Evolutionary conservation across 1,284 basidiomycete genomes (phyloP), one percentile per base, ranked within the genome.

Genomic region (Cystobasidium pallidum): DNA sequence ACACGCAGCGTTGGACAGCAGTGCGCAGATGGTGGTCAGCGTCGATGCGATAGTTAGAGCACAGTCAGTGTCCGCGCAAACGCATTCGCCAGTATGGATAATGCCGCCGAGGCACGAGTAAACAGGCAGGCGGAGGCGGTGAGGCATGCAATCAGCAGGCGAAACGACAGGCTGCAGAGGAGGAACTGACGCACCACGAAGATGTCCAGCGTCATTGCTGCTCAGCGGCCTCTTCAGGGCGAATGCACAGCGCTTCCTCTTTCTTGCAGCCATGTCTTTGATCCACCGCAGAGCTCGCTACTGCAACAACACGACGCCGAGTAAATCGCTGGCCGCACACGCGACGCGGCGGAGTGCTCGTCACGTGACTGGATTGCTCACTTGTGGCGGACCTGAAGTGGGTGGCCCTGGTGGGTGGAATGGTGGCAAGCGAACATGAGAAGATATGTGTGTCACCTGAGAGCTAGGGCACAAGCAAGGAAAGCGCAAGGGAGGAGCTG

Each of bases 61-160:
- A 34, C 6, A n/a, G 19, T 21, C 52, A 28, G 54, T 21, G 32
- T 13, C 21, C 36, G 7, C 6, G 6, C 36, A 39, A 39, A 13
- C 36, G 36, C 36, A 39, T 39, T 32, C 13, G 7, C n/a, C n/a
- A n/a, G n/a, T n/a, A 30, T 15, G 8, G 54, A 19, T 8, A 13
- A 57, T 32, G 19, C 19, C 30, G 54, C 54, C 30, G 24, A 57
- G 54, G 54, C 54, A 57, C 54, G 54, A 57, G 54, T 57, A 57
- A 57, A 57, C 54, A 57, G 54, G 54, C 54, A 34, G 54, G 49
- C 49, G 24, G 21, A 26, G 3, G n/a, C 7, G 49, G 2, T 11
- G 24, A 51, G 24, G 49, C 49, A 28, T 24, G 49, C 49, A 26
- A 24, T 2, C 24, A 8, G 3, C 21, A 24, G 49, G 4, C 26